Base-by-base conservation (phyloP, 805 yeast species). In the Barnettozyma sp. region DNA sequence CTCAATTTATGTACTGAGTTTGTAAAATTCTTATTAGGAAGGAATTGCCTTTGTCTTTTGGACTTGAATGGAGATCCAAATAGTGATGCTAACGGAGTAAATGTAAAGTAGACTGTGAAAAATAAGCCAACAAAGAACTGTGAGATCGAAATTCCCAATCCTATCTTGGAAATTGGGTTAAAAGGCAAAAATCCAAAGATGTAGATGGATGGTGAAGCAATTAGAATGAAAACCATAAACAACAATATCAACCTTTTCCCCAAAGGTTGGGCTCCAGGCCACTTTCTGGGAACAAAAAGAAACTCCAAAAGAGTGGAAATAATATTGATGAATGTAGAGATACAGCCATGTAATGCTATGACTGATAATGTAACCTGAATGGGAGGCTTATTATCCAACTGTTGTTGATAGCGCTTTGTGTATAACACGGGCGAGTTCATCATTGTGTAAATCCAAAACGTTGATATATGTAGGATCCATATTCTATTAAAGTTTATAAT, bases 391-490 rank as follows among this genome's bases (percentile, higher is more conserved):
- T 73, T 78, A 48, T 82, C 70, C 30, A 65, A 44, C 6, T 63
- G 52, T 26, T 72, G 75, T 34, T 62, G 62, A 50, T 80, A 82
- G 35, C 71, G 60, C 25, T 60, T 59, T 0, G 86, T 78, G 54
- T 80, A 83, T 20, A 84, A 60, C 0, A 82, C 70, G 1, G 83
- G 78, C 0, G 87, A 65, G 52, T 84, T 82, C 52, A 70, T 71
- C 29, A 78, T 55, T 0, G 87, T 80, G 51, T 76, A 84, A 39
- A 76, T 73, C 95, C 95, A 84, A 55, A 81, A 84, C 22, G 76
- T 63, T 1, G 84, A 66, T 26, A 77, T 62, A 51, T 84, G 95
- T 33, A 83, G 71, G 36, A 81, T 76, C 88, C 90, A 82, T 35
- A 82, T 74, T 38, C 95, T 62, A 55, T 79, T 81, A 58, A 84